Evolutionary conservation across 2,329 filamentous ascomycete genomes (phyloP).

Genomic region (Fusarium sp.): DNA sequence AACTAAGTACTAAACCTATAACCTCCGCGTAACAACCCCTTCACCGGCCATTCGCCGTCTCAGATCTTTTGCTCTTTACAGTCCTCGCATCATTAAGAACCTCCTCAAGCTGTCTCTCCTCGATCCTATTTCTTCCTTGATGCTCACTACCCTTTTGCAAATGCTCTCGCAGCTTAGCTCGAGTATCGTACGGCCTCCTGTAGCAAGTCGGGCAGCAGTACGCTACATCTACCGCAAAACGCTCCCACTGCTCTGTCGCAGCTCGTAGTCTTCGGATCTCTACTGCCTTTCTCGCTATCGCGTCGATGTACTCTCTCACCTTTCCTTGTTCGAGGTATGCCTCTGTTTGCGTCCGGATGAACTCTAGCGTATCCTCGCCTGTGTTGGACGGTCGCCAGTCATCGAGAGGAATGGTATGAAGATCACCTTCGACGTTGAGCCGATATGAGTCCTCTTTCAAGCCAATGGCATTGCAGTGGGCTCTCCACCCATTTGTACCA

Average conservation of each 20-base stretch:
- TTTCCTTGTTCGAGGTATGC: not conserved
- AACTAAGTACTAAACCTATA: too few relatives aligned
- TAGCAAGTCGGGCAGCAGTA: not conserved
- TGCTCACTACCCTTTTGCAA: not conserved
- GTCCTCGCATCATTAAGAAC: rapidly evolving
- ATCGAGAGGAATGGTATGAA: not conserved
- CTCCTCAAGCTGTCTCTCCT: not conserved
- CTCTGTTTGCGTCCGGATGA: not conserved
- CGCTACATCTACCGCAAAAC: not conserved
- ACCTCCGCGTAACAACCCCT: not conserved
- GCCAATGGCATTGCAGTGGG: not conserved
- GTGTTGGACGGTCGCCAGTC: conserved; percentile 4
- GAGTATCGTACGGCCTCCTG: not conserved
- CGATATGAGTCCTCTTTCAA: not conserved
- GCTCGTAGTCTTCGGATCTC: not conserved
- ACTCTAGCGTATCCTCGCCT: not conserved
- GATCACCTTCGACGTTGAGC: not conserved
- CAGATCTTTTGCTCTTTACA: not conserved
- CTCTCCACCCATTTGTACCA: conserved; percentile 3
- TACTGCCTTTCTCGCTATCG: rapidly evolving
- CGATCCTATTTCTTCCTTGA: rapidly evolving
- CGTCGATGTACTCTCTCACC: rapidly evolving
- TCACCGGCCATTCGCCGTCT: not conserved
- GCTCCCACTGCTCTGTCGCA: not conserved
- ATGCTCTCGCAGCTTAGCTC: not conserved